Evolutionary conservation across 225 moss, liverwort and hornwort genomes (phyloP).

Genomic region (Rhytidiadelphus loreus): DNA sequence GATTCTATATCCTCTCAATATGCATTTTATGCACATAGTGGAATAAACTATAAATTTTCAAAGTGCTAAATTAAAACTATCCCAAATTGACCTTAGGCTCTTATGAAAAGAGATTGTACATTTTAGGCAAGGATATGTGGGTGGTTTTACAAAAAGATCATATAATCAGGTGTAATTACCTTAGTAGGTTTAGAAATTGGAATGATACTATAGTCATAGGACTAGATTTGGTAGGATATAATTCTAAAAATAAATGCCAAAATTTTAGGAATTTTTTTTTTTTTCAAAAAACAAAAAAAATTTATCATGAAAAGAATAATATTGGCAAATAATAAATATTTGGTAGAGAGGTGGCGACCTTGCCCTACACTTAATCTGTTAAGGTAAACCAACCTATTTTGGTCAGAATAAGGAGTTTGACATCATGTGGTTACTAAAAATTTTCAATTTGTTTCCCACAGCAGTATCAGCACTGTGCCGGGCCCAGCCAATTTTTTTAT

Average conservation of each 20-base stretch:
- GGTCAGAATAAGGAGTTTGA: too few species aligned
- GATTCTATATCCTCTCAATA: background rate
- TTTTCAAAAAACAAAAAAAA: too few species aligned
- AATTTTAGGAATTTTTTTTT: background rate
- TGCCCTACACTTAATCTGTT: rapidly evolving
- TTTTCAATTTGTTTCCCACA: too few species aligned
- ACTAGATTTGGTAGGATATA: rapidly evolving
- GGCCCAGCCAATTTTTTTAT: too few species aligned
- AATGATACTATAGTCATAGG: rapidly evolving
- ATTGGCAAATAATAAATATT: background rate
- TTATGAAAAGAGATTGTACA: background rate
- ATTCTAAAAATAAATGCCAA: background rate
- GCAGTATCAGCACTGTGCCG: too few species aligned
- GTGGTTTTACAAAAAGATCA: background rate
- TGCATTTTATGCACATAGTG: background rate
- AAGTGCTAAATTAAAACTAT: background rate
- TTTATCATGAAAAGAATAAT: too few species aligned
- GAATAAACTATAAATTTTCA: background rate
- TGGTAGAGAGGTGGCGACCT: rapidly evolving
- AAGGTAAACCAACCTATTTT: too few species aligned
- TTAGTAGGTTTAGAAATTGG: background rate
- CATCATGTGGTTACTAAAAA: too few species aligned
- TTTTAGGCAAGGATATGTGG: background rate
- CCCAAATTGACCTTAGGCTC: rapidly evolving
- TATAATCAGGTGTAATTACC: background rate